Evolutionary conservation across 768 basidiomycete genomes (phyloP), one percentile per base, ranked within the genome.

Genomic region (Leccinum disarticulatum): DNA sequence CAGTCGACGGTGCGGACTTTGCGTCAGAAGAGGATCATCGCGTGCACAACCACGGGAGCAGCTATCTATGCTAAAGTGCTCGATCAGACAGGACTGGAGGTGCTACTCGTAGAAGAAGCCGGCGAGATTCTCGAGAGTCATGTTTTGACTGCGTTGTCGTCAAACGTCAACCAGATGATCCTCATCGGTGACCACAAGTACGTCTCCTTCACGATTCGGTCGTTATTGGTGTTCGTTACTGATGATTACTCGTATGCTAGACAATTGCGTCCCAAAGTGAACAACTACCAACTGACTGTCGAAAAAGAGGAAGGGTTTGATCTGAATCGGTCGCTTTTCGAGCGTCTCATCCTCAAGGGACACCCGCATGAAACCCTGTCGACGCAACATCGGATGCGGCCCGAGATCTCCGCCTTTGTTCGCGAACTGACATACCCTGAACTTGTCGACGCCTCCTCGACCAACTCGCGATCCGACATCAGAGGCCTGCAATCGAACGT

Each of bases 101-200:
- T 87, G 4, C 70, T 89, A 6, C 71, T 89, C 0, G 87, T 89
- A 1, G 87, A 90, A 66, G 87, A 89, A 66, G 87, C 87, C 0
- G 87, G 87, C 2, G 87, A 89, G 64, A 87, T 88, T 51, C 68
- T 90, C 4, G 87, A 88, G 64, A 82, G 82, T 61, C 87, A 90
- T 62, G 70, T 87, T 31, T 58, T 90, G 50, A 87, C 86, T 0
- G 80, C 88, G 0, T 69, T 89, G 25, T 80, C 81, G 0, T 48
- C 56, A 2, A 60, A 72, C 0, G 80, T 80, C 0, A 69, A 77
- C 4, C 85, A 87, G 52, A 65, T 89, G 53, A 81, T 88, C 61
- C 74, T 89, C 5, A 87, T 89, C 47, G 87, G 87, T 0, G 87
- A 89, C 63, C 87, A 88, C 70, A 83, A 88, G 87, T 88, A 70